Evolutionary conservation across 306 rosid species (phyloP), one percentile per base, ranked within the genome.

Genomic region (Rosa chinensis): DNA sequence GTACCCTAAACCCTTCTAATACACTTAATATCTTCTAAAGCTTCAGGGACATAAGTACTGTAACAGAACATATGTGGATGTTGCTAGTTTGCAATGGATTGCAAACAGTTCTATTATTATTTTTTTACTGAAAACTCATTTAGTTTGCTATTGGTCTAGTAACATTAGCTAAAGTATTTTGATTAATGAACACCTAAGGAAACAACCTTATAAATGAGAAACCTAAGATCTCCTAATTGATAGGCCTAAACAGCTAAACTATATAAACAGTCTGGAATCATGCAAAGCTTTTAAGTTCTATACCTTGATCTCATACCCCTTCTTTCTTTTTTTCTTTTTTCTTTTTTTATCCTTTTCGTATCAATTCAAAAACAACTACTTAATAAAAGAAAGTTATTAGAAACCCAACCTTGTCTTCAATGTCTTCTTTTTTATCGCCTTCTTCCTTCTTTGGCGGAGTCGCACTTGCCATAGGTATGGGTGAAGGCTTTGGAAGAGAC

Each of bases 401-500:
- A 55, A 79, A 53, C 81, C 55, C 52, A 82, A 94, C 99, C 97
- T 89, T 88, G 70, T 82, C 85, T 56, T 72, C 87, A 63, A 81
- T 86, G 45, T 68, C 82, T 61, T 87, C 84, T 37, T 82, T 90
- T 70, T 78, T 88, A 78, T 82, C 78, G 14, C 66, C 85, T 75
- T 89, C 97, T 78, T 93, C 81, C 80, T 81, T 79, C 85, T 86
- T 86, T 50, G 85, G 71, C 49, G 59, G 42, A 72, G 44, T 49
- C 75, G 68, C 80, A 74, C 81, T 83, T 77, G 82, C 86, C 78
- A 76, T 67, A 11, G 87, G 75, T 20, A 89, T 77, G 71, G 97
- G 94, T 73, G 71, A 87, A 66, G 99, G 96, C 79, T 88, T 89
- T 13, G 99, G 99, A 81, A 95, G 94, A 69, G 89, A 72, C 77